Percentiles rank a stretch among this genome's conserved stretches.
Evolutionary conservation across 371 early-diverging fungal species (phyloP).

Genomic region (Conidiobolus incongruus): DNA sequence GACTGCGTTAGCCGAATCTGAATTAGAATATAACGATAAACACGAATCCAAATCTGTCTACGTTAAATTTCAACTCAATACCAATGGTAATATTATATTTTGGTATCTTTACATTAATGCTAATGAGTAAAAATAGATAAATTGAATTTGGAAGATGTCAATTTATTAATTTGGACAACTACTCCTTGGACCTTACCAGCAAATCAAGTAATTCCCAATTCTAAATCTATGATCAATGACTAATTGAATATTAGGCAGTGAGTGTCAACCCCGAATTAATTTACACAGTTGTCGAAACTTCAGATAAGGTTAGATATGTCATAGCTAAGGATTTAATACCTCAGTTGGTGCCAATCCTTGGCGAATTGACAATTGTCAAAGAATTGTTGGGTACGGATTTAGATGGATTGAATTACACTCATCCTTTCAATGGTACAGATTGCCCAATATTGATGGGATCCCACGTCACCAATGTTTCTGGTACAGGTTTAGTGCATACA

Average conservation of each 20-base stretch:
- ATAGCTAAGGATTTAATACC: too few relatives aligned
- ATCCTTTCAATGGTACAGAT: constrained; percentile 25
- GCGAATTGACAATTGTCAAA: too few relatives aligned
- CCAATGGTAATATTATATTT: constrained; percentile 11
- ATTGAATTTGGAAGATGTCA: background rate
- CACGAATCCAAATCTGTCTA: constrained; percentile 55
- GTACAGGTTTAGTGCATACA: constrained; percentile 81
- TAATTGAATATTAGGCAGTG: constrained; percentile 33
- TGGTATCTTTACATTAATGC: background rate
- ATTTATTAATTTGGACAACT: constrained; percentile 77
- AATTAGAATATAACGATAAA: constrained; percentile 70
- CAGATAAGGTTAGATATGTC: constrained; percentile 10
- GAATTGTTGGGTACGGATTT: constrained; percentile 21
- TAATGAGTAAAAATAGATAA: background rate
- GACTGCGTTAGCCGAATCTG: constrained; percentile 83
- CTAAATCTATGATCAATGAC: too few relatives aligned
- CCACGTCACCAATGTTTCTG: constrained; percentile 62
- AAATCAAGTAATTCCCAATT: constrained; percentile 28
- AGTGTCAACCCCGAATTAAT: constrained; percentile 46
- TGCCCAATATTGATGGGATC: constrained; percentile 34
- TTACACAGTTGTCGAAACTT: constrained; percentile 31
- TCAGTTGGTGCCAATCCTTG: too few relatives aligned
- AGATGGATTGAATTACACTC: constrained; percentile 37
- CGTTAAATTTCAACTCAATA: constrained; percentile 27
- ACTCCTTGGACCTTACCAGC: constrained; percentile 94